Evolutionary conservation across 2,329 filamentous ascomycete genomes (phyloP).

Genomic region (Colletotrichum orchidophilum): DNA sequence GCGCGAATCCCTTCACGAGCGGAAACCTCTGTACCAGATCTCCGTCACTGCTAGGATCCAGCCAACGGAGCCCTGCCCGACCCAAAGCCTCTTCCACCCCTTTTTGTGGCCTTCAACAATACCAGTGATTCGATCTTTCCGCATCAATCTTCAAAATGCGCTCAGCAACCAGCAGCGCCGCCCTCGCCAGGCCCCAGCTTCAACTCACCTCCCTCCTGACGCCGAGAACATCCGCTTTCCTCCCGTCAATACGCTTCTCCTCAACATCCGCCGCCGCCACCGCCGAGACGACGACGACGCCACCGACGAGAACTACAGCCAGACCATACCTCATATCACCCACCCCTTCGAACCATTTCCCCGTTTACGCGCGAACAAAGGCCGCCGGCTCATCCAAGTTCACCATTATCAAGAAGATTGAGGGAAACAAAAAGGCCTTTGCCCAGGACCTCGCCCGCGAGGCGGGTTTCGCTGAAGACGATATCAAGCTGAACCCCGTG

Average conservation of each 20-base stretch:
- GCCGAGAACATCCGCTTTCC: conserved; percentile 3
- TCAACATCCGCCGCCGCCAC: conserved; percentile 17
- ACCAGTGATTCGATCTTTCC: background rate
- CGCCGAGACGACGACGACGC: conserved; percentile 1
- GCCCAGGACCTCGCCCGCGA: conserved; percentile 68
- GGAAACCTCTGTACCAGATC: conserved; percentile 22
- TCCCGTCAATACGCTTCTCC: conserved; percentile 26
- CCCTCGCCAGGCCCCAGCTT: background rate
- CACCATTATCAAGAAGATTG: conserved; percentile 81
- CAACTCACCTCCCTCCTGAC: background rate
- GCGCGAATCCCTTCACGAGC: conserved; percentile 25
- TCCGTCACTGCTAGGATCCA: background rate
- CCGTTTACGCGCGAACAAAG: conserved; percentile 80
- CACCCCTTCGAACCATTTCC: conserved; percentile 74
- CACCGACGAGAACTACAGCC: conserved; percentile 43
- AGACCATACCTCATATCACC: conserved; percentile 76
- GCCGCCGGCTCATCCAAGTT: conserved; percentile 79
- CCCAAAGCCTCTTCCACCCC: background rate
- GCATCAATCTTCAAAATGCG: background rate
- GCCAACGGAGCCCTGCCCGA: background rate
- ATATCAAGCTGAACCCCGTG: conserved; percentile 64
- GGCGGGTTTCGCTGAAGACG: conserved; percentile 64
- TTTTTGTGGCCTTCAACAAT: background rate
- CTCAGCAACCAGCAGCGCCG: background rate
- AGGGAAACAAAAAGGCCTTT: conserved; percentile 75